Conservation (phyloP, 2,329 filamentous ascomycete species). For the Corynespora cassiicola region DNA sequence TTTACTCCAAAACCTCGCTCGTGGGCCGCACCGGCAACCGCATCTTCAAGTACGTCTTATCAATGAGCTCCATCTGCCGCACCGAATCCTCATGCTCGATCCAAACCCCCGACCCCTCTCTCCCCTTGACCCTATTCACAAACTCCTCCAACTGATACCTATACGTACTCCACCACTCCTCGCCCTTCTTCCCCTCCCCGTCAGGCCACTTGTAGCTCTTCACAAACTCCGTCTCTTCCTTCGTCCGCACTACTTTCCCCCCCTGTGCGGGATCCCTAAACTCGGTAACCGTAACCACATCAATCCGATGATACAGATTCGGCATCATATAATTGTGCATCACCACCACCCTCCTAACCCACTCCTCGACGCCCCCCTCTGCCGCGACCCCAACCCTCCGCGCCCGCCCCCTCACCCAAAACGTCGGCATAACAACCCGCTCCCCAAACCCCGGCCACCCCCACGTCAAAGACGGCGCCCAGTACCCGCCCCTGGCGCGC, state of each 20-base stretch:
- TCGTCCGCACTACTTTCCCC: conserved; percentile 13
- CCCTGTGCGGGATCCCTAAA: conserved; percentile 4
- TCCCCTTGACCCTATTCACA: conserved; percentile 36
- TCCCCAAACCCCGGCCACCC: conserved; percentile 22
- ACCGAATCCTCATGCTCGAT: conserved; percentile 42
- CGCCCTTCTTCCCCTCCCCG: conserved; percentile 23
- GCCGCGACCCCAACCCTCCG: conserved; percentile 10
- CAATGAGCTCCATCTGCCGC: conserved; percentile 42
- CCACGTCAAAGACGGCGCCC: conserved; percentile 24
- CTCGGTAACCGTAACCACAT: conserved; percentile 14
- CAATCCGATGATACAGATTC: conserved; percentile 27
- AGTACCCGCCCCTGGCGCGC: conserved; percentile 19
- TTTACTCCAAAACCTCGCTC: conserved; percentile 12
- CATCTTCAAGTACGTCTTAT: conserved; percentile 40
- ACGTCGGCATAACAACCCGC: conserved; percentile 11
- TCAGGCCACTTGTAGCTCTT: conserved; percentile 38
- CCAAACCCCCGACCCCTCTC: conserved; percentile 34
- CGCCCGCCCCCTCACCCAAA: conserved; percentile 16
- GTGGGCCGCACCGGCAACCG: conserved; percentile 31
- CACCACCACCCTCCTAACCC: conserved; percentile 14
- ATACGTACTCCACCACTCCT: conserved; percentile 44
- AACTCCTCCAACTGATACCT: conserved; percentile 45
- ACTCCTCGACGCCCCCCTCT: conserved; percentile 14
- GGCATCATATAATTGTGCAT: conserved; percentile 28
- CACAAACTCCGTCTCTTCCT: conserved; percentile 15